Conservation (phyloP, 441 rosid genomes). For the Croton setiger region DNA sequence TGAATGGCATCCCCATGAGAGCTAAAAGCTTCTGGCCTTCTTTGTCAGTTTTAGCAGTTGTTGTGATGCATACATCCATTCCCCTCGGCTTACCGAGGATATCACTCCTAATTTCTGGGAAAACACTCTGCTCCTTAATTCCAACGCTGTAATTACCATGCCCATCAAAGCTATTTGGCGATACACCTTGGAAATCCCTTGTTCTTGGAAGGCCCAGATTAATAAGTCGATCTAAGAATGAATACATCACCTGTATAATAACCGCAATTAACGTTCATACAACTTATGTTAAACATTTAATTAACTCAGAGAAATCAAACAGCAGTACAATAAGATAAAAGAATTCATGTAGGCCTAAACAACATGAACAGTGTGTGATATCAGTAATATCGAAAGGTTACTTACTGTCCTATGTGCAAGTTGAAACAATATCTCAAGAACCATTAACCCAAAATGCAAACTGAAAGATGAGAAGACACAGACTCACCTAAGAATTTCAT, state of each 20-base stretch:
- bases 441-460: too few species aligned
- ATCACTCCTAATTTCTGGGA: slow-evolving; percentile 77
- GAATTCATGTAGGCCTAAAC: background rate
- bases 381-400: too few species aligned
- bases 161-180: slow-evolving; percentile 80
- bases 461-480: background rate
- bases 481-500: too few species aligned
- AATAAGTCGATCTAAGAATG: slow-evolving; percentile 87
- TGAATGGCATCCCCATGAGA: slow-evolving; percentile 95
- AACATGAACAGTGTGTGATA: background rate
- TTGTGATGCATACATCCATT: slow-evolving; percentile 90
- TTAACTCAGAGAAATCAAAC: background rate
- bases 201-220: slow-evolving; percentile 92
- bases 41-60: slow-evolving; percentile 70
- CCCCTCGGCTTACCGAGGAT: slow-evolving; percentile 68
- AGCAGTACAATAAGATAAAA: background rate
- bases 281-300: background rate
- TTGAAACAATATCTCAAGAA: too few species aligned
- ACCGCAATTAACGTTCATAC: slow-evolving; percentile 6
- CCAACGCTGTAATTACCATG: slow-evolving; percentile 89
- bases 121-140: slow-evolving; percentile 74
- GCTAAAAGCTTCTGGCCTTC: slow-evolving; percentile 76
- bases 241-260: slow-evolving; percentile 64
- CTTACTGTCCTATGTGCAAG: too few species aligned
- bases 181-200: slow-evolving; percentile 87